A percentile compares a stretch with the other conserved stretches of the same genome.
phyloP scores from a whole-genome alignment of 2,329 filamentous ascomycete genomes.

The Ambrosiella xylebori region DNA sequence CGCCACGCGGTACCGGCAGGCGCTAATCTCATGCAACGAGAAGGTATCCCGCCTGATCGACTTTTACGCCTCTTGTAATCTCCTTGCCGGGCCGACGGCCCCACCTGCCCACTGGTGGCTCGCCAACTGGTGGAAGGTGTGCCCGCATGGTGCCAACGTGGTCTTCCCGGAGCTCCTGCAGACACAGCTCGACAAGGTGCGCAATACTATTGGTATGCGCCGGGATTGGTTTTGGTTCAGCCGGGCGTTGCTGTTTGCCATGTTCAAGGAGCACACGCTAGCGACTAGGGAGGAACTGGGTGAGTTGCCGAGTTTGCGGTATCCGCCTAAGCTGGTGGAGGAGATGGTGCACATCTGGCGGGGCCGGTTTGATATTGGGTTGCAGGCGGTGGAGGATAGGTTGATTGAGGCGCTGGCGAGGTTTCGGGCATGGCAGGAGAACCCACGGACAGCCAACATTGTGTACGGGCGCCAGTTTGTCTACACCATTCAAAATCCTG shows the following conservation, averaged over 20 bases:
- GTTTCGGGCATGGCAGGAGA: slow-evolving; percentile 1
- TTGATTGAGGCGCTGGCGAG: background rate
- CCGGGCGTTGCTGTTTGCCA: slow-evolving; percentile 3
- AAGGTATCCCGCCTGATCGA: background rate
- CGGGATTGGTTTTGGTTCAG: slow-evolving; percentile 1
- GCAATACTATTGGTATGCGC: background rate
- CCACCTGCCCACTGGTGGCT: slow-evolving; percentile 1
- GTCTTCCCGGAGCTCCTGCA: background rate
- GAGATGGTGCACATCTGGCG: background rate
- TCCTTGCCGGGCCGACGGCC: background rate
- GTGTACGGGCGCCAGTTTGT: background rate
- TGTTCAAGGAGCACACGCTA: slow-evolving; percentile 6
- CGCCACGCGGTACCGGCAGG: background rate
- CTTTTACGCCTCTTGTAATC: slow-evolving; percentile 1
- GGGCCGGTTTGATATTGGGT: background rate
- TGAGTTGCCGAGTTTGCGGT: background rate
- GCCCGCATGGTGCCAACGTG: slow-evolving; percentile 3
- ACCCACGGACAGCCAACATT: background rate
- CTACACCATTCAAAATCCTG: background rate
- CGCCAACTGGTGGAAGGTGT: slow-evolving; percentile 6
- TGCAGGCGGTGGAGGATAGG: slow-evolving; percentile 2
- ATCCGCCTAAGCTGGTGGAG: background rate
- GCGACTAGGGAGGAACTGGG: background rate
- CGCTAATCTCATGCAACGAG: background rate
- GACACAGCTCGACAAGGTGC: background rate